Evolutionary conservation across 208 protist species (phyloP), one percentile per base, ranked within the genome.

Genomic region (Wallacemonas sp.): DNA sequence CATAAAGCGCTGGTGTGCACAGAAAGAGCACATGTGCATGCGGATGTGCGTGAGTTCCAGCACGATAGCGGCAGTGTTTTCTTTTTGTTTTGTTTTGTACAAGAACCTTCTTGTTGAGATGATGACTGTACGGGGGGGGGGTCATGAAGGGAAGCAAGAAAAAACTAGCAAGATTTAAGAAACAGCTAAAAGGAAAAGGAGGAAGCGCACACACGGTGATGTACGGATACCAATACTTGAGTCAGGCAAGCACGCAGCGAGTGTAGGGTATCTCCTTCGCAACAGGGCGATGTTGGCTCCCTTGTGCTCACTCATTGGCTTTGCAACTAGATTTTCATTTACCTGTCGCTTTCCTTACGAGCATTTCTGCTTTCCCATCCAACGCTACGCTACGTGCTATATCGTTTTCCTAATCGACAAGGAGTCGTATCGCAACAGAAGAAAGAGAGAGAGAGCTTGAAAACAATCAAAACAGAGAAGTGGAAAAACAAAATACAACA

Each of bases 391-490:
- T 58, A 58, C 52, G 30, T 58, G 52, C 52, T 58, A 58, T 26
- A 58, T 39, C 14, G 23, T 39, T 58, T 58, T 58, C 52, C 52
- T 58, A 33, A 43, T 58, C 24, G 52, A 27, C 52, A 58, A 36
- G 8, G 6, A 19, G 8, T 27, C 33, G 24, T 19, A 43, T 17
- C 4, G 34, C 33, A 57, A 12, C 26, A 64, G 14, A 48, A 52
- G 14, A 16, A 64, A 64, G 21, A 52, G 26, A n/a, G n/a, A n/a
- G n/a, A n/a, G n/a, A n/a, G n/a, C n/a, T n/a, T n/a, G n/a, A n/a
- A n/a, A n/a, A n/a, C n/a, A n/a, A n/a, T n/a, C n/a, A n/a, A n/a
- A 64, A 47, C 47, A 68, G 23, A 54, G 23, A 36, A 57, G 52
- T 19, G 24, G 34, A 32, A 60, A 48, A 16, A 38, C 8, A 44